phyloP scores from a whole-genome alignment of 108 stramenopile genomes.

The Fragilariopsis cylindrus region DNA sequence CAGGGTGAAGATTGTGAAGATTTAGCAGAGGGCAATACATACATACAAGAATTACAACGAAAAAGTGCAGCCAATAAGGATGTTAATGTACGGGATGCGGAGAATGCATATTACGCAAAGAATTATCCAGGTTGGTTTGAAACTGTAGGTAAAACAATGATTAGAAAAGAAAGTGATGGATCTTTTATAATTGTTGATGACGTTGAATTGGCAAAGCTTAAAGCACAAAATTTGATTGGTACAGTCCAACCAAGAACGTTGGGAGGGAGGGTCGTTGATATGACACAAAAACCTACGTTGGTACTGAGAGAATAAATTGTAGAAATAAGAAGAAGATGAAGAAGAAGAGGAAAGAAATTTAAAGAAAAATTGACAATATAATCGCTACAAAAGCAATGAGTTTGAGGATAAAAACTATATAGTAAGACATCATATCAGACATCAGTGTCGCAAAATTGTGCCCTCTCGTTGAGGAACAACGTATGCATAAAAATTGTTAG shows the following conservation, averaged over 20 bases:
- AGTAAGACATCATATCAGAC: too few relatives aligned
- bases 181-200: constrained; percentile 55
- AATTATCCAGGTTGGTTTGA: constrained; percentile 86
- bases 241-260: constrained; percentile 62
- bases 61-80: constrained; percentile 68
- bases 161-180: constrained; percentile 69
- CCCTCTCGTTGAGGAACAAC: too few relatives aligned
- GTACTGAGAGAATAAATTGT: constrained; percentile 55
- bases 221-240: constrained; percentile 48
- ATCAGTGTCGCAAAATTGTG: too few relatives aligned
- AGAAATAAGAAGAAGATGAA: neutral
- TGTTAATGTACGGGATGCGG: constrained; percentile 60
- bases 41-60: constrained; percentile 63
- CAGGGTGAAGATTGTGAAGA: constrained; percentile 74
- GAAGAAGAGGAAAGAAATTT: neutral
- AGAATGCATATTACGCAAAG: constrained; percentile 82
- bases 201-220: constrained; percentile 53
- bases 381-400: too few relatives aligned
- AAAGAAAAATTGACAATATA: neutral
- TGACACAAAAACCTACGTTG: constrained; percentile 83
- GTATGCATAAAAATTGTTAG: too few relatives aligned
- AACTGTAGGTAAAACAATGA: constrained; percentile 53
- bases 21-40: constrained; percentile 72
- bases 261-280: constrained; percentile 67
- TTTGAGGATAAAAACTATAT: too few relatives aligned